Base-by-base conservation (phyloP, 2,329 filamentous ascomycete species). In the Aspergillus thermomutatus region DNA sequence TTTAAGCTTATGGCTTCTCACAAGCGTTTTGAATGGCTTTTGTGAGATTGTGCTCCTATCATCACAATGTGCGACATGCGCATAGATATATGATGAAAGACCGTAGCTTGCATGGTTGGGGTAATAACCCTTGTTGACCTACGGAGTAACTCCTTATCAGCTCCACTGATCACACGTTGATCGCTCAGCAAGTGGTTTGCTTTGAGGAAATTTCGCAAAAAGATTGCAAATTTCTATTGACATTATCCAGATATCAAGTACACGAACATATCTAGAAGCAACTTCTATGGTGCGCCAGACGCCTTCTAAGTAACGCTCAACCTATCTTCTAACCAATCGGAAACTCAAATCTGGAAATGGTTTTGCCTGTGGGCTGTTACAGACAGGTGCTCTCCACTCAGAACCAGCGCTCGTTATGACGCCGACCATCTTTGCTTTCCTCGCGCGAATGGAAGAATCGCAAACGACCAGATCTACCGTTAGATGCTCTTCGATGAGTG, bases 381-480 rank as follows among this genome's bases (percentile, higher is more conserved):
- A 23, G 4, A 17, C 11, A 23, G 43, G 3, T 23, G 14, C 17
- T n/a, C 7, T 9, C 45, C 7, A 17, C 26, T 51, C 26, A 52
- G 19, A 7, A 31, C 50, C 28, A 50, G 23, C 55, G 50, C 31
- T 31, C 34, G 37, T 28, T 28, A 46, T 25, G 19, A 6, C 53
- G 40, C 27, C 45, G 21, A 19, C 25, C 26, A 17, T 40, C 40
- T 28, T 41, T 53, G 28, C 41, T 53, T 9, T 53, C 37, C 19
- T 58, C 52, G 23, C 50, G 51, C 14, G 49, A 51, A 26, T 27
- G 43, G 19, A 43, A 55, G 23, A 31, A 41, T 51, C 50, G 56
- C 23, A 50, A 40, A 47, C 45, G 34, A 27, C 58, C 57, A 48
- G 51, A 54, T 46, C 54, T 54, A 23, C 37, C 50, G 34, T 43